phyloP scores from a whole-genome alignment of 192 early-diverging fungal species.

The Coemansia sp. region DNA sequence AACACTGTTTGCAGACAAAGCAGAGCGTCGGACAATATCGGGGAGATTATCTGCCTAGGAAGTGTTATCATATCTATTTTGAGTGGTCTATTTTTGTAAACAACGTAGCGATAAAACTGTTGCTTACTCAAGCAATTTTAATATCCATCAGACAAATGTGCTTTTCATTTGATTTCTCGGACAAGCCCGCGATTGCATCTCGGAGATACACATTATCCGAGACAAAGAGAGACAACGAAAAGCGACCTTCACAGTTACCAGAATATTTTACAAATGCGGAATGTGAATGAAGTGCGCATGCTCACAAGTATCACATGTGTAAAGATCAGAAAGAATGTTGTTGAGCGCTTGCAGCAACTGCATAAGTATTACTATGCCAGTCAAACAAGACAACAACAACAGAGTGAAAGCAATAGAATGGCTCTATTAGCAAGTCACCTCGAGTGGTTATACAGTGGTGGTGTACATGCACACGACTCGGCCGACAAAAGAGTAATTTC shows the following conservation, averaged over 20 bases:
- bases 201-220: not conserved
- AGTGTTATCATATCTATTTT: not conserved
- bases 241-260: constrained; percentile 2
- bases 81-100: not conserved
- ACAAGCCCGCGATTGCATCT: not conserved
- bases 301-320: not conserved
- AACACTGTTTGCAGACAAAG: not conserved
- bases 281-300: not conserved
- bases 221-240: not conserved
- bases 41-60: not conserved
- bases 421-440: not conserved
- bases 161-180: not conserved
- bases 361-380: not conserved
- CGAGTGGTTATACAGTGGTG: not conserved
- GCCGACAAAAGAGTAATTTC: not conserved
- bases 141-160: not conserved
- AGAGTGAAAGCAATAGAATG: not conserved
- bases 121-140: not conserved
- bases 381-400: not conserved
- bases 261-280: not conserved
- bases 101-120: not conserved
- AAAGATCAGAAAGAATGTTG: not conserved
- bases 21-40: too few relatives aligned
- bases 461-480: not conserved
- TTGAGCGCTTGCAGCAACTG: not conserved